Evolutionary conservation across 2,329 filamentous ascomycete species (phyloP).

Genomic region (Aquanectria penicillioides): DNA sequence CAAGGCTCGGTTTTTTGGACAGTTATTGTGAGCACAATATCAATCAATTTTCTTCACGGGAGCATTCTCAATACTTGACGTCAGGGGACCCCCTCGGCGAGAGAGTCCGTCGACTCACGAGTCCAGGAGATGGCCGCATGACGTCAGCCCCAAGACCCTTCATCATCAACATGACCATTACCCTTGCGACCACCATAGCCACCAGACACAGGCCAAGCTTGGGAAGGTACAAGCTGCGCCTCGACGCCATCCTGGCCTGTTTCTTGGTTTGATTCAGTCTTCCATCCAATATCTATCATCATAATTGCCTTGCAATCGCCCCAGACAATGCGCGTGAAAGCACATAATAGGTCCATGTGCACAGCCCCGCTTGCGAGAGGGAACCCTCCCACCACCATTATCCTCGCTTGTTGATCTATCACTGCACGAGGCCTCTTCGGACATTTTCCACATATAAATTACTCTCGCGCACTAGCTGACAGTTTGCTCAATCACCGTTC

Average conservation of each 20-base stretch:
- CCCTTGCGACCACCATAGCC: neutral
- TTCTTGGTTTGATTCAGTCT: slow-evolving; percentile 21
- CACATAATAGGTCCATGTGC: slow-evolving; percentile 20
- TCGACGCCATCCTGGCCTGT: slow-evolving; percentile 35
- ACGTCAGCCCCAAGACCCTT: slow-evolving; percentile 40
- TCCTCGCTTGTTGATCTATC: too few species aligned
- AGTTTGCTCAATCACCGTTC: slow-evolving; percentile 17
- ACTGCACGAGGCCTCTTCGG: too few species aligned
- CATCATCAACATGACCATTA: slow-evolving; percentile 18
- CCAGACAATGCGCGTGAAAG: neutral
- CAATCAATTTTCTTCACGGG: slow-evolving; percentile 4
- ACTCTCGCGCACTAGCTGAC: slow-evolving; percentile 15
- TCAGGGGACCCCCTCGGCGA: slow-evolving; percentile 32
- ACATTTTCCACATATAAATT: slow-evolving; percentile 34
- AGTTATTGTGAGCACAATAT: too few species aligned
- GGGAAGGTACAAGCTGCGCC: slow-evolving; percentile 29
- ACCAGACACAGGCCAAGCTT: too few species aligned
- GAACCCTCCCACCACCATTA: slow-evolving; percentile 1
- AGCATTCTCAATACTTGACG: slow-evolving; percentile 29
- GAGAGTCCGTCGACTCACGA: slow-evolving; percentile 16
- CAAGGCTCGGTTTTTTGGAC: too few species aligned
- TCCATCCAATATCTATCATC: slow-evolving; percentile 16
- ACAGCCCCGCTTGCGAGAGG: slow-evolving; percentile 20
- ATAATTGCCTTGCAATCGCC: neutral
- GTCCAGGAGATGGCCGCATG: slow-evolving; percentile 27